phyloP scores from a whole-genome alignment of 2,329 filamentous ascomycete species.

The Neopestalotiopsis clavispora region DNA sequence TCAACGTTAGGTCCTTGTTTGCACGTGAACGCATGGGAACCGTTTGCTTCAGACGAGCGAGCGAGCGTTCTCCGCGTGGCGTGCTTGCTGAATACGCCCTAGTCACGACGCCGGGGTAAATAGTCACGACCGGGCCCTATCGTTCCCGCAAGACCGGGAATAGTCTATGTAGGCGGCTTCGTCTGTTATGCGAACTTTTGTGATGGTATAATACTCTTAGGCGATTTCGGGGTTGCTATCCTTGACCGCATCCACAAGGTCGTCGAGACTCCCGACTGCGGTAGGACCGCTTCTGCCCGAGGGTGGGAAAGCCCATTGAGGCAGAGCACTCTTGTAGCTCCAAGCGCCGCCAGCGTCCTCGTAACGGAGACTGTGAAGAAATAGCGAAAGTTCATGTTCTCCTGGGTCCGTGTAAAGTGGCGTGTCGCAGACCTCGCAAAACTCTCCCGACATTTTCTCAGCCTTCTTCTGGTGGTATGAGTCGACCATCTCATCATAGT shows the following conservation, averaged over 20 bases:
- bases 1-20: background rate
- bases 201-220: slow-evolving; percentile 21
- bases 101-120: background rate
- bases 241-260: slow-evolving; percentile 60
- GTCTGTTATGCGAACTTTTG: background rate
- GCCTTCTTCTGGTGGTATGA: slow-evolving; percentile 89
- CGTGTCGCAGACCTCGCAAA: slow-evolving; percentile 82
- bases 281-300: slow-evolving; percentile 73
- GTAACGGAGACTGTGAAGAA: slow-evolving; percentile 91
- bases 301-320: slow-evolving; percentile 86
- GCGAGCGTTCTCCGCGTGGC: background rate
- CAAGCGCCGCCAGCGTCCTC: slow-evolving; percentile 82
- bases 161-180: background rate
- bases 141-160: background rate
- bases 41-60: background rate
- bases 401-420: slow-evolving; percentile 93
- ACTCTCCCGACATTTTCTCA: slow-evolving; percentile 88
- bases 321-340: slow-evolving; percentile 85
- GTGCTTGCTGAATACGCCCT: background rate
- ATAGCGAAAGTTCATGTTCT: slow-evolving; percentile 86
- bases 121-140: background rate
- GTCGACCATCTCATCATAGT: slow-evolving; percentile 92
- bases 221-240: slow-evolving; percentile 48
- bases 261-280: slow-evolving; percentile 66
- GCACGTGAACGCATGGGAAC: background rate